Evolutionary conservation across 257 asterid species (phyloP), one percentile per base, ranked within the genome.

Genomic region (Prunella vulgaris): DNA sequence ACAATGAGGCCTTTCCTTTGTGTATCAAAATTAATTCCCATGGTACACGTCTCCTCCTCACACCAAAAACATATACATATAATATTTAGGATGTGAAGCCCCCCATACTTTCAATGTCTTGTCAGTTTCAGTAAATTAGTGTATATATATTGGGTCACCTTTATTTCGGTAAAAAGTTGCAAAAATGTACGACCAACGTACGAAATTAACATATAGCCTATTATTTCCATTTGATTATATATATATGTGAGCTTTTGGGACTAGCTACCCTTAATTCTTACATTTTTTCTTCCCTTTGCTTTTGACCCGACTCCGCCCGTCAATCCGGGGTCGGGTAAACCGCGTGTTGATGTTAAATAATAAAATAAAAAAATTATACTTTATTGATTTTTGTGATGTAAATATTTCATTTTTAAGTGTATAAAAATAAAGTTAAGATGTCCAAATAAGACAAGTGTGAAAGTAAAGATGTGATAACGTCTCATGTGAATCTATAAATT

Each of bases 1-100:
- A 77, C 81, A 63, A 78, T 56, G 68, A 65, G 76, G 73, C 69
- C 69, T 79, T 81, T 76, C 83, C 82, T 78, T 71, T 61, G 83
- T 79, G 80, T 71, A 77, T 84, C 85, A 80, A 79, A 81, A 78
- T 76, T 77, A 80, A 78, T 76, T 77, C 79, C 70, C 81, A 68
- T 70, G 69, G 79, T 74, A 84, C 84, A 84, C 89, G 83, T 79
- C 85, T 82, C 83, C 85, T 82, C 83, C 83, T 77, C 80, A 69
- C 84, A 51, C 66, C 76, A 67, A 28, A 46, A 25, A 15, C 40
- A 2, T 17, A 17, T 7, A 5, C n/a, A 17, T 17, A 10, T 20
- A 9, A 37, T 12, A 28, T 42, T 5, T 64, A 32, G 64, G 79
- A 67, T 77, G 78, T 77, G 80, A 77, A 64, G 71, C 84, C 42